These are phyloP conservation scores for Colletotrichum sp. DNA, from an alignment of 2,329 filamentous ascomycete genomes.

Conservation along the genomic window DNA sequence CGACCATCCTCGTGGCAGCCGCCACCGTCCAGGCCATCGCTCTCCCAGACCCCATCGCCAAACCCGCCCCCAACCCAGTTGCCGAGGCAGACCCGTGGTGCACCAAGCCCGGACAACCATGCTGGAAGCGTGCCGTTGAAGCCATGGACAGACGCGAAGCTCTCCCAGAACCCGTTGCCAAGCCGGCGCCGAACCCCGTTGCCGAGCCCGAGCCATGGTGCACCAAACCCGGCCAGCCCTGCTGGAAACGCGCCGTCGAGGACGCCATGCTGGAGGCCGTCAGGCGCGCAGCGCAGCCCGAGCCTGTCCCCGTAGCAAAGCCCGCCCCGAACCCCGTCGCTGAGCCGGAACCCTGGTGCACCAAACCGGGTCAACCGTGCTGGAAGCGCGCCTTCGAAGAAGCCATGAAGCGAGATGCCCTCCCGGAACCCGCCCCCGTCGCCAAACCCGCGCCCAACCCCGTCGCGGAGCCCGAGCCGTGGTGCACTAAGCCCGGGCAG, in stretches of 20 bases:
- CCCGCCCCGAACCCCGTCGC: background rate
- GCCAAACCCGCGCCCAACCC: too few species aligned
- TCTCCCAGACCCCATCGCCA: background rate
- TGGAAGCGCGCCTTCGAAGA: background rate
- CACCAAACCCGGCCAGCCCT: conserved; percentile 20
- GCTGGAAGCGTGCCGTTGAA: conserved; percentile 3
- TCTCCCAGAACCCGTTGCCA: background rate
- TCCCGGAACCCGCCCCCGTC: background rate
- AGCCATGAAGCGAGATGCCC: background rate
- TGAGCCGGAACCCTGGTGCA: conserved; percentile 27
- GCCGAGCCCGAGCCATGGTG: conserved; percentile 27
- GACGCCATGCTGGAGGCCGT: conserved; percentile 14
- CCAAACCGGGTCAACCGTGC: conserved; percentile 17
- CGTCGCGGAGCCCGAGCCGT: conserved; percentile 18
- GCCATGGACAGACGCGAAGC: background rate
- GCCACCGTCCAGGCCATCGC: conserved; percentile 32
- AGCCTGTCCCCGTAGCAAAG: background rate
- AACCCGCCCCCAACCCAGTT: background rate
- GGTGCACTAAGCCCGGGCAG: conserved; percentile 27
- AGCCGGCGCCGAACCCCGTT: conserved; percentile 6
- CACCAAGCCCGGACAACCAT: conserved; percentile 20
- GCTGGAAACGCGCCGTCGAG: conserved; percentile 11
- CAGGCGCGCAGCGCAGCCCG: conserved; percentile 21
- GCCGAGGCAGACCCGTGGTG: conserved; percentile 29
- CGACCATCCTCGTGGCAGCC: conserved; percentile 25